Percentiles rank a stretch among this genome's conserved stretches.
Conservation (phyloP, 225 moss, liverwort and hornwort genomes). For the Polytrichum commune region DNA sequence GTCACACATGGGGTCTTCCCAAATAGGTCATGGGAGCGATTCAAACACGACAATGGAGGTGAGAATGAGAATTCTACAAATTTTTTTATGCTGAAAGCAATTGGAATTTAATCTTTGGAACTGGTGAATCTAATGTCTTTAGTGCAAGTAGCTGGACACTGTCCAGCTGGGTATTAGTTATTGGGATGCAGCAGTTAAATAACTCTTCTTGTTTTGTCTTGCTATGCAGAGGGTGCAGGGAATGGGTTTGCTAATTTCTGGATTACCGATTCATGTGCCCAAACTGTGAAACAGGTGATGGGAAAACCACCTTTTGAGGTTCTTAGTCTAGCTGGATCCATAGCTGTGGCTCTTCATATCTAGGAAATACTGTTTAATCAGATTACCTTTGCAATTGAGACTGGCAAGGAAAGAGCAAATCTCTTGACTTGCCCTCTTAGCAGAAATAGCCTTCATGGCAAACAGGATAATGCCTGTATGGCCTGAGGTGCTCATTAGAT, state of each 20-base stretch:
- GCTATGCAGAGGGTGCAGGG: slow-evolving; percentile 44
- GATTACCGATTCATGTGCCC: slow-evolving; percentile 91
- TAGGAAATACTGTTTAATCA: slow-evolving; percentile 10
- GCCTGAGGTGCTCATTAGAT: too few species aligned
- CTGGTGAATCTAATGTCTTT: not conserved
- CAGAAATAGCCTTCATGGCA: too few species aligned
- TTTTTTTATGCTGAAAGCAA: too few species aligned
- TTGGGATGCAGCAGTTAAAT: too few species aligned
- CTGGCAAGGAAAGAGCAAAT: not conserved
- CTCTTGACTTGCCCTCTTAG: too few species aligned
- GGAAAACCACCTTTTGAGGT: slow-evolving; percentile 85
- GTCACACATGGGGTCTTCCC: slow-evolving; percentile 97
- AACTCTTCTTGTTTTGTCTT: slow-evolving; percentile 10
- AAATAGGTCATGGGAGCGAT: slow-evolving; percentile 87
- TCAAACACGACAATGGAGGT: slow-evolving; percentile 64
- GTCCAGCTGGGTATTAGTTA: too few species aligned
- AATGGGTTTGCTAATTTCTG: slow-evolving; percentile 84
- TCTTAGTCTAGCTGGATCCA: slow-evolving; percentile 89
- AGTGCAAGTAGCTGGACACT: too few species aligned
- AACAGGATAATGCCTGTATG: too few species aligned
- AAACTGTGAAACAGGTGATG: slow-evolving; percentile 78
- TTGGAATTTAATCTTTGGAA: too few species aligned
- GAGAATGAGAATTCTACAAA: not conserved
- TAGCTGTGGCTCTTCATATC: slow-evolving; percentile 90
- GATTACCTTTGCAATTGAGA: not conserved